These are phyloP conservation scores for Colletotrichum spinosum DNA, from an alignment of 2,329 filamentous ascomycete species.

Conservation along the genomic window DNA sequence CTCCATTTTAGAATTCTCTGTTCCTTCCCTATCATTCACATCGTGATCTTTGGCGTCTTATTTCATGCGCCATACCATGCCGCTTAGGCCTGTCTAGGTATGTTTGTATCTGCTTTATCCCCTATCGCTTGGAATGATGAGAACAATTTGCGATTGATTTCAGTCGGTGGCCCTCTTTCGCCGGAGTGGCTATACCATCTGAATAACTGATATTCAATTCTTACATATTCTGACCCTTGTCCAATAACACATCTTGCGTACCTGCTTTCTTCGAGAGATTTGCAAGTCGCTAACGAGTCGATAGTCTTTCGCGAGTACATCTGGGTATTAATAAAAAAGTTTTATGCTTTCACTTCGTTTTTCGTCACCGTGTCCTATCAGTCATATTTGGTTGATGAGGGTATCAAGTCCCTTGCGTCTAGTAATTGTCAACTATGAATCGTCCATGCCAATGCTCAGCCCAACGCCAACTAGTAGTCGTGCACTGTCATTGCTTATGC, in stretches of 20 bases:
- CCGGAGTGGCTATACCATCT: constrained; percentile 87
- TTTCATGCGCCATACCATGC: neutral
- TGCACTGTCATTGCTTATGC: constrained; percentile 42
- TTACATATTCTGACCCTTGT: constrained; percentile 95
- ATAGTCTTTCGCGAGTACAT: neutral
- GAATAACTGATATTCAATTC: constrained; percentile 89
- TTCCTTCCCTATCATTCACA: neutral
- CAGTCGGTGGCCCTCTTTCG: constrained; percentile 83
- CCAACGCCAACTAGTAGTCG: constrained; percentile 5
- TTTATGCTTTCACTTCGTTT: too few relatives aligned
- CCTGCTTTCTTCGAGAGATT: neutral
- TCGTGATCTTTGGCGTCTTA: too few relatives aligned
- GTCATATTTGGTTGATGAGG: too few relatives aligned
- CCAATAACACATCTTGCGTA: constrained; percentile 12
- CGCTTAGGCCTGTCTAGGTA: constrained; percentile 38
- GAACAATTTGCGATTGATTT: constrained; percentile 99
- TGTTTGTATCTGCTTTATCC: constrained; percentile 35
- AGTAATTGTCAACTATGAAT: neutral
- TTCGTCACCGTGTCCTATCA: too few relatives aligned
- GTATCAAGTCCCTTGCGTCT: too few relatives aligned
- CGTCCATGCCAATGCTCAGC: neutral
- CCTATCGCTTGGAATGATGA: constrained; percentile 74
- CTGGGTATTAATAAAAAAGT: neutral
- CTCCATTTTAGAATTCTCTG: neutral
- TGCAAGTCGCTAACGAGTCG: constrained; percentile 13